A percentile compares a stretch with the other conserved stretches of the same genome.
Conservation (phyloP, 176 grass and related monocot genomes). For the Eleusine indica region DNA sequence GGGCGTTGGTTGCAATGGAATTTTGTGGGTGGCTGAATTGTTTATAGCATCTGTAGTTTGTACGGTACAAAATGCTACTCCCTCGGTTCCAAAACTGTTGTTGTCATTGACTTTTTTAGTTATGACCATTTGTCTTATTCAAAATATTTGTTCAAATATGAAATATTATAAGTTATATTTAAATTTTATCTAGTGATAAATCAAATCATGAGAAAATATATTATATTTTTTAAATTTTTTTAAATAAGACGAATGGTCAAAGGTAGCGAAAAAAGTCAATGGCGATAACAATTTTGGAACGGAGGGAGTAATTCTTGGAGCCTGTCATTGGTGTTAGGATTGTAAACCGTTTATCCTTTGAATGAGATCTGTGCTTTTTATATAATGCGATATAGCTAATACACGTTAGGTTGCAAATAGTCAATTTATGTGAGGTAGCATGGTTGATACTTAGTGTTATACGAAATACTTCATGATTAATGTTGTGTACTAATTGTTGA, state of each 20-base stretch:
- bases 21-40: neutral
- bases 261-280: too few relatives aligned
- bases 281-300: too few relatives aligned
- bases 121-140: too few relatives aligned
- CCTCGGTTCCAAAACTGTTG: too few relatives aligned
- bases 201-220: too few relatives aligned
- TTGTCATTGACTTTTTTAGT: too few relatives aligned
- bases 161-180: too few relatives aligned
- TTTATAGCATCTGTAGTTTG: neutral
- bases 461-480: constrained; percentile 5
- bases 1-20: neutral
- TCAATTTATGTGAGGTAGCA: neutral
- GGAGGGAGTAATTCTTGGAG: neutral
- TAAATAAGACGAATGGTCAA: too few relatives aligned
- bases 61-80: neutral
- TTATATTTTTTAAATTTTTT: too few relatives aligned
- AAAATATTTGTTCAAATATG: too few relatives aligned
- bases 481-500: neutral
- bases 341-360: neutral
- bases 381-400: neutral
- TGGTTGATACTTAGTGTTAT: neutral
- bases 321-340: neutral
- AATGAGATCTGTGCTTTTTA: neutral
- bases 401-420: constrained; percentile 4
- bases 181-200: too few relatives aligned